Base-by-base conservation (phyloP, 192 early-diverging fungal species). In the Cetraspora pellucida region DNA sequence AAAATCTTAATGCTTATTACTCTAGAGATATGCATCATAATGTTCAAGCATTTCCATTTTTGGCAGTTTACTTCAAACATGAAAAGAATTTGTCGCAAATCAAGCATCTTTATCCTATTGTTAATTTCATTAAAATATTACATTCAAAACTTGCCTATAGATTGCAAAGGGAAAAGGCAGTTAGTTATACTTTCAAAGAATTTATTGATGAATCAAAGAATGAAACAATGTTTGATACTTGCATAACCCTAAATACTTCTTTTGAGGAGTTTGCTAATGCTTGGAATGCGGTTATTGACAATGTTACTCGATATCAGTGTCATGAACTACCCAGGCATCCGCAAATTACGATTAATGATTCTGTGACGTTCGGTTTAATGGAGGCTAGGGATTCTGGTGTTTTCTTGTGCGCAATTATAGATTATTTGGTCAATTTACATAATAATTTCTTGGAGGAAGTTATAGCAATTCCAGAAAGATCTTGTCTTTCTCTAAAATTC, bases 41-140 rank as follows among this genome's bases (percentile, higher is more conserved):
- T n/a, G 27, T 4, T 25, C 16, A n/a, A 14, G 25, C 25, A 17
- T 72, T 44, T 59, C 77, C 69, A 37, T 78, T 78, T 37, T 27
- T 78, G 11, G 52, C 23, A 30, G 8, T 72, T 45, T 78, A 73
- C 52, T 71, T 78, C 44, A 72, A 78, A 30, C 44, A 72, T 23
- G n/a, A 57, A 10, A 19, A 61, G 25, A 60, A 37, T 21, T 72
- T 78, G 57, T 43, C 72, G 1, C 9, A 31, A 28, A n/a, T 77
- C 6, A 25, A 47, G 23, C 44, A 77, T 52, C n/a, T 77, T 43
- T 66, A 10, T 6, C 31, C 75, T 6, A 77, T 77, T 27, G n/a
- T 69, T 11, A 77, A 77, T 23, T 77, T 77, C 25, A 45, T 68
- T 21, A 25, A 67, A 25, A 68, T 68, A 10, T 63, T 77, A 17